These are phyloP conservation scores for Urtica urens DNA, from an alignment of 306 rosid species.

Conservation along the genomic window DNA sequence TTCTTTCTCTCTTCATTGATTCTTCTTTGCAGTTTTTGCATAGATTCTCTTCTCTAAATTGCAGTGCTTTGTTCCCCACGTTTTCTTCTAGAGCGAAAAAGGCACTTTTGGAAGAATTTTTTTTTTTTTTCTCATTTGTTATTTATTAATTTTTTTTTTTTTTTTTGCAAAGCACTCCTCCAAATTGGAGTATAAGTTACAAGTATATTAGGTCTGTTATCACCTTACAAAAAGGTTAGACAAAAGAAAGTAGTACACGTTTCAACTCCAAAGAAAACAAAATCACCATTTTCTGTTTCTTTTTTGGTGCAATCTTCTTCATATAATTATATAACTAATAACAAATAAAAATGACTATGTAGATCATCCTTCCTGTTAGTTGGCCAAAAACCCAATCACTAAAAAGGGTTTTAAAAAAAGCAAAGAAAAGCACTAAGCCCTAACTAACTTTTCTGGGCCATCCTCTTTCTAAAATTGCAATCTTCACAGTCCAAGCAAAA, in stretches of 20 bases:
- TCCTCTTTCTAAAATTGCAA: neutral
- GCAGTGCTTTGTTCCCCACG: conserved; percentile 24
- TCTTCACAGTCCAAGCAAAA: conserved; percentile 66
- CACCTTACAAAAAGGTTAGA: conserved; percentile 1
- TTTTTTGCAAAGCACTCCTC: too few relatives aligned
- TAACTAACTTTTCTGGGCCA: conserved; percentile 6
- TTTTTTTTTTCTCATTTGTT: too few relatives aligned
- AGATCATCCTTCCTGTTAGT: conserved; percentile 35
- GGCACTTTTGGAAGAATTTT: neutral
- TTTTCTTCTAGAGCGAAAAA: conserved; percentile 6
- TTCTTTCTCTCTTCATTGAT: too few relatives aligned
- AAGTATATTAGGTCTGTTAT: too few relatives aligned
- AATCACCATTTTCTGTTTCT: conserved; percentile 9
- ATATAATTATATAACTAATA: too few relatives aligned
- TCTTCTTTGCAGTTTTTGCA: too few relatives aligned
- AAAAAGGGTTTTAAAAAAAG: conserved; percentile 7
- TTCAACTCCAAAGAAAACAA: conserved; percentile 10
- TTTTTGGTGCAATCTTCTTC: too few relatives aligned
- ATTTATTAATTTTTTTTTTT: too few relatives aligned
- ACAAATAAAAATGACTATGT: too few relatives aligned
- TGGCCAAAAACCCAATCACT: conserved; percentile 10
- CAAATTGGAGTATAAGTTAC: too few relatives aligned
- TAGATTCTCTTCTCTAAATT: too few relatives aligned
- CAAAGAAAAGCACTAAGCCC: neutral
- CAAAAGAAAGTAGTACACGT: neutral